Base-by-base conservation (phyloP, 1,284 basidiomycete species). In the Malassezia arunalokei region DNA sequence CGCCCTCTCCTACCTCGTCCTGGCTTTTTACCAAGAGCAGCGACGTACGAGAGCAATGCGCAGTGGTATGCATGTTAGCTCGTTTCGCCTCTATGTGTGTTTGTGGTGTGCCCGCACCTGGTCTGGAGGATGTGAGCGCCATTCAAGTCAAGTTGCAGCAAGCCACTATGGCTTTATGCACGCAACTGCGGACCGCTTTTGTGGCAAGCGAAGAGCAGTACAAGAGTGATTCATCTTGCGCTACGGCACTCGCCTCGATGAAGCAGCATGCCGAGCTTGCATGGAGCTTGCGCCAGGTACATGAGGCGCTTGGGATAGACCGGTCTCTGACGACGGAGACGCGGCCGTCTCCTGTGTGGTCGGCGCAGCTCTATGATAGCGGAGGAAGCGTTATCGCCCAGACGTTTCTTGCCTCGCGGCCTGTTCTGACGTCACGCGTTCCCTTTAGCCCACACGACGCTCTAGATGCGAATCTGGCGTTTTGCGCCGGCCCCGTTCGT, bases 401-500 rank as follows among this genome's bases (percentile, higher is more conserved):
- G 12, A 33, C 43, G 8, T 33, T 49, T 15, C 15, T 54, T 14
- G 20, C 29, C 6, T 31, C 38, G n/a, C 40, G 33, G n/a, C 41
- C 52, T 1, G 8, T 50, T 0, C 45, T 53, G 8, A 32, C 42
- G 33, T 8, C 39, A 6, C 30, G 20, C 11, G 12, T 43, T 8
- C 43, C 41, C 11, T 41, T 49, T 47, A 56, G 47, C n/a, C 45
- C 53, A 1, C 40, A 43, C n/a, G 43, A 47, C 27, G 37, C 40
- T 7, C 43, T 54, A 39, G 27, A 30, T 8, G 35, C 37, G n/a
- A 45, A 50, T 15, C 38, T 31, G 12, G 46, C 47, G 24, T 15
- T 30, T 5, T 94, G 89, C 74, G 87, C 95, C 76, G 75, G 76
- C 0, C 52, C 52, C 6, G 14, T 49, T 5, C 5, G 69, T 87